These are phyloP conservation scores for Umbelopsis sp. DNA, from an alignment of 192 early-diverging fungal genomes.

Conservation along the genomic window DNA sequence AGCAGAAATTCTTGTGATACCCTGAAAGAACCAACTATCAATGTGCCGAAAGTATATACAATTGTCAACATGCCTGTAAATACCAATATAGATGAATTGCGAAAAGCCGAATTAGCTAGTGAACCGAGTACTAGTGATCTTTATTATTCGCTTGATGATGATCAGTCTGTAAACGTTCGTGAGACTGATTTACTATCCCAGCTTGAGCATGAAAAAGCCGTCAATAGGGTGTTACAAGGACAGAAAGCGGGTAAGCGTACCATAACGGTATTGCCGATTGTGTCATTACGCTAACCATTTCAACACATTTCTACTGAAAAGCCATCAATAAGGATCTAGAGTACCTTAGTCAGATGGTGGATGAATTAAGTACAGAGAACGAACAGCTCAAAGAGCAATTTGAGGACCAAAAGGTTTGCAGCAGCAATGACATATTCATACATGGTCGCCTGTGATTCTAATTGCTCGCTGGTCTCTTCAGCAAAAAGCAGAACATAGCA, in stretches of 20 bases:
- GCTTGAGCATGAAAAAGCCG: constrained; percentile 17
- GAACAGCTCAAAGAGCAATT: constrained; percentile 21
- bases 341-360: constrained; percentile 35
- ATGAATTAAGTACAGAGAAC: constrained; percentile 35
- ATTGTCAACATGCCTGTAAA: not conserved
- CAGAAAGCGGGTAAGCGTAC: constrained; percentile 34
- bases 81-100: not conserved
- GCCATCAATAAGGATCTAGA: constrained; percentile 39
- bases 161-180: not conserved
- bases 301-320: not conserved
- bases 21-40: not conserved
- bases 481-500: constrained; percentile 26
- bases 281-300: not conserved
- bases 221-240: constrained; percentile 28
- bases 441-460: not conserved
- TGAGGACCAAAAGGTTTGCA: constrained; percentile 38
- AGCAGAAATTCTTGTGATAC: constrained; percentile 3
- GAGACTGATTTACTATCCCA: not conserved
- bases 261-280: not conserved
- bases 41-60: not conserved
- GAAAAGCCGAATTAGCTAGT: not conserved
- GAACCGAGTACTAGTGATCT: not conserved
- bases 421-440: not conserved
- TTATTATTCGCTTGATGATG: constrained; percentile 7
- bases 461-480: not conserved